These are phyloP conservation scores for Eimeria praecox DNA, from an alignment of 169 alveolate genomes.

Conservation along the genomic window DNA sequence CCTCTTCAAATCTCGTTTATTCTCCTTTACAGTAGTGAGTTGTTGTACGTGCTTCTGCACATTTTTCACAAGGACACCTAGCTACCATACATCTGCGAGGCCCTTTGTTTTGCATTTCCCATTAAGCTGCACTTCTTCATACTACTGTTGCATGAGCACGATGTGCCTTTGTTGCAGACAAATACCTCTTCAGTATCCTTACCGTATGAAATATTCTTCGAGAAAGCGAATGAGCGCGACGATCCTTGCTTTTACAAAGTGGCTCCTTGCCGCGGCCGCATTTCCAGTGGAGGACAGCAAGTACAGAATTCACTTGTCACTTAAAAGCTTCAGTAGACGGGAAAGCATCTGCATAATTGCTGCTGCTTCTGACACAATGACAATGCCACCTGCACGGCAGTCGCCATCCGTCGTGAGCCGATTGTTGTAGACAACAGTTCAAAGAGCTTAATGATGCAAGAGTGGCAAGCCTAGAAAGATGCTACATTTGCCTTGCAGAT, in stretches of 20 bases:
- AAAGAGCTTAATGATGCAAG: not conserved
- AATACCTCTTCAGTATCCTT: slow-evolving; percentile 90
- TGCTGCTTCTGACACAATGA: not conserved
- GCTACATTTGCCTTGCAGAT: not conserved
- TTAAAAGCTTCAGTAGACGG: no score
- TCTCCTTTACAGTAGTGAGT: slow-evolving; percentile 91
- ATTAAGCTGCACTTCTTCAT: not conserved
- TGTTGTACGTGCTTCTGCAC: not conserved
- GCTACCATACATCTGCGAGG: not conserved
- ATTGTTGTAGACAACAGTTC: not conserved
- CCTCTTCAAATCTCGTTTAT: slow-evolving; percentile 93
- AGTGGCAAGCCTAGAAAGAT: not conserved
- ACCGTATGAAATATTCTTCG: slow-evolving; percentile 89
- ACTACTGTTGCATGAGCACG: not conserved
- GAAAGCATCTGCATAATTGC: not conserved
- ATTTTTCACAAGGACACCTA: not conserved
- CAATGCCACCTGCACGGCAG: not conserved
- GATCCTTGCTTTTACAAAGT: slow-evolving; percentile 75
- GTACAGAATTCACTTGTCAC: not conserved
- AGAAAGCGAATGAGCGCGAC: slow-evolving; percentile 53
- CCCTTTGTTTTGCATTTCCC: not conserved
- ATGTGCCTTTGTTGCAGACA: slow-evolving; percentile 1
- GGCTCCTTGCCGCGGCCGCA: slow-evolving; percentile 47
- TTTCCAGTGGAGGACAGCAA: slow-evolving; percentile 65
- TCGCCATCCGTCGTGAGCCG: not conserved